phyloP scores from a whole-genome alignment of 1,284 basidiomycete genomes.

The Heterobasidion parviporum region DNA sequence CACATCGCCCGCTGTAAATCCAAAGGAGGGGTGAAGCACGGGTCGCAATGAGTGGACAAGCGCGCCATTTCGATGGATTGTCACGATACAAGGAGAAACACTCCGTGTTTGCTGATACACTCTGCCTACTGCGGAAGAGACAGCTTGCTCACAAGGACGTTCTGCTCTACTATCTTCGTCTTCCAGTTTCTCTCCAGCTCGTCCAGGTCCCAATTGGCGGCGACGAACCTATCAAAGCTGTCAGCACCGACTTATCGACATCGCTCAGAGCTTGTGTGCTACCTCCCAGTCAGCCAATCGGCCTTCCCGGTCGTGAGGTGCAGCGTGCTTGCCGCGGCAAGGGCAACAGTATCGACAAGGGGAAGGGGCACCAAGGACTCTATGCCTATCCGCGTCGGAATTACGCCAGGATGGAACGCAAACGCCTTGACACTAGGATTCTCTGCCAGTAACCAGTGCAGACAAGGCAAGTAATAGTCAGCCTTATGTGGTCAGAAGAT shows the following conservation, averaged over 20 bases:
- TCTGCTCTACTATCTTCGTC: constrained; percentile 4
- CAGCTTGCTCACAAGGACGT: constrained; percentile 3
- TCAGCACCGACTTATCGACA: not conserved
- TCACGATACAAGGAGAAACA: too few species aligned
- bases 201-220: constrained; percentile 7
- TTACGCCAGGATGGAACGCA: constrained; percentile 8
- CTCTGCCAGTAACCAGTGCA: not conserved
- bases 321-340: constrained; percentile 5
- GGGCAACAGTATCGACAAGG: not conserved
- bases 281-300: constrained; percentile 8
- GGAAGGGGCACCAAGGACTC: not conserved
- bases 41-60: too few species aligned
- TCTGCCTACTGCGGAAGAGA: not conserved
- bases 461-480: not conserved
- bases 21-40: too few species aligned
- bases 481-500: not conserved
- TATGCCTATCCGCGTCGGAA: not conserved
- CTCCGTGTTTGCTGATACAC: too few species aligned
- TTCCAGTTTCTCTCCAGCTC: constrained; percentile 5
- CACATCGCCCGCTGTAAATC: too few species aligned
- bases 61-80: too few species aligned
- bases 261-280: not conserved
- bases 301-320: constrained; percentile 6
- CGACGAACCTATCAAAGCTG: not conserved
- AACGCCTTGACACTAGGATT: constrained; percentile 5